Percentiles rank a stretch among this genome's conserved stretches.
phyloP scores from a whole-genome alignment of 1,139 yeast genomes.

The Suhomyces choctaworum region DNA sequence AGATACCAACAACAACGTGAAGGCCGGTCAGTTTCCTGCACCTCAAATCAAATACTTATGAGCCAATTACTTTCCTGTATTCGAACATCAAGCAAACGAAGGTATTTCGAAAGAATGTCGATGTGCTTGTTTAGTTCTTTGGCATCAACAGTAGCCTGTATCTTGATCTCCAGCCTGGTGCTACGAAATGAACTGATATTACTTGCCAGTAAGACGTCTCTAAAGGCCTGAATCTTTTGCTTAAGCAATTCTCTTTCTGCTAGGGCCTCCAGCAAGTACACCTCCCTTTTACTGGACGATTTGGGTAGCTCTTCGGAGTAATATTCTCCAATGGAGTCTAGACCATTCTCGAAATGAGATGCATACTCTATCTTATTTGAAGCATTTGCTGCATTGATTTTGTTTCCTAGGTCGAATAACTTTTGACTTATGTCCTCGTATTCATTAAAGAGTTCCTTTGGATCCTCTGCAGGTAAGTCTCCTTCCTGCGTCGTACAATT shows the following conservation, averaged over 20 bases:
- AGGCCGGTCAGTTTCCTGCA: too few species aligned
- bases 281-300: background rate
- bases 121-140: conserved; percentile 1
- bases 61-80: conserved; percentile 2
- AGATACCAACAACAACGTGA: too few species aligned
- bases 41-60: background rate
- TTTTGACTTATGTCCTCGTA: background rate
- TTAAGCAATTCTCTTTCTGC: conserved; percentile 1
- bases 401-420: background rate
- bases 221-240: background rate
- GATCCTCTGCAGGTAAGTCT: background rate
- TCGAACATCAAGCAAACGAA: background rate
- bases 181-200: background rate
- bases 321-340: background rate
- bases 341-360: conserved; percentile 3
- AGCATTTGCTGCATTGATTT: conserved; percentile 1
- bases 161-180: conserved; percentile 1
- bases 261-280: background rate
- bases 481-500: conserved; percentile 1
- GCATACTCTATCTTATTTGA: background rate
- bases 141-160: background rate
- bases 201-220: background rate
- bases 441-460: conserved; percentile 1
- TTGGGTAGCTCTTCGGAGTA: background rate
- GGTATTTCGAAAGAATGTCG: background rate